Evolutionary conservation across 495 filamentous ascomycete species (phyloP), one percentile per base, ranked within the genome.

Genomic region (Parathielavia appendiculata): DNA sequence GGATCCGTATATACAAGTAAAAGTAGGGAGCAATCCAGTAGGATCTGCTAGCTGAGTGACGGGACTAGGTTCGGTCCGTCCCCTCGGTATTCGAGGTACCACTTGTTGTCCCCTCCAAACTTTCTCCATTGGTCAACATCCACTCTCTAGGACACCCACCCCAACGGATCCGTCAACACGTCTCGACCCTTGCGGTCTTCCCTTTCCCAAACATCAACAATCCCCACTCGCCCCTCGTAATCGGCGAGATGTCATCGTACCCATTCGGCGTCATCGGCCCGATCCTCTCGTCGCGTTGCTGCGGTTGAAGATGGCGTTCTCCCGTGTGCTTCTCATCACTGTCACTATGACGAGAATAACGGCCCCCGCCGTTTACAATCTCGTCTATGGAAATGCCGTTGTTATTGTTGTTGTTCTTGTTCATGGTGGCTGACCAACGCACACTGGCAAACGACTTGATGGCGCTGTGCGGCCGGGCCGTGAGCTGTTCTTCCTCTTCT

Each of bases 141-240:
- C 22, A 10, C 13, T 45, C 44, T 12, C 44, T 10, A n/a, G 23
- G 23, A n/a, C 41, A 13, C 44, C 44, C 44, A 47, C n/a, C 16
- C 5, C 11, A 17, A 10, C 10, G 13, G 35, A 38, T 38, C 35
- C 35, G 46, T 62, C 55, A 66, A 55, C 60, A 61, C 51, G 41
- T 63, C 66, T 75, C 73, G 12, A 81, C 71, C 46, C 63, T 64
- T 10, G 59, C 76, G 44, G 59, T 73, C 56, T 61, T 69, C 49
- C 45, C 51, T 43, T 60, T 57, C 26, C 53, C 56, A 13, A 48
- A 72, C 58, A 78, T 78, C 54, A 82, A 57, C 54, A 79, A 78
- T 14, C 77, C 76, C 79, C 79, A 83, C 68, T 82, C 79, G 11
- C 77, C 77, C 38, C 75, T 66, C 14, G 80, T 83, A 16, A 78